These are phyloP conservation scores for Avena insularis DNA, from an alignment of 176 grass and related monocot genomes.

Conservation along the genomic window DNA sequence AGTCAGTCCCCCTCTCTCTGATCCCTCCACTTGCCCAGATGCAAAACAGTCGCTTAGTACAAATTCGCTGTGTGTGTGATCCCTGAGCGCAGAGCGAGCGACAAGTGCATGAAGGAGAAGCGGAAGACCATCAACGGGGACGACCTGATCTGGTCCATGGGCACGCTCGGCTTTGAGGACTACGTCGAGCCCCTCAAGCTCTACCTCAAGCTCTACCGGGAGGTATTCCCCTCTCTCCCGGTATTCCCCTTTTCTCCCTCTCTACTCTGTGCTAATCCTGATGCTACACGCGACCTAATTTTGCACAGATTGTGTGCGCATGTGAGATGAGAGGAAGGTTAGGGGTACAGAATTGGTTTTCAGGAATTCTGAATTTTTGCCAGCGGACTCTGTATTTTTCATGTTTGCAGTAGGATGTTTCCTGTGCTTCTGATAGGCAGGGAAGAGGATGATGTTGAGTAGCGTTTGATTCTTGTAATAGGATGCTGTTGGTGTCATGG, in stretches of 20 bases:
- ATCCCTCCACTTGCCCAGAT: conserved; percentile 4
- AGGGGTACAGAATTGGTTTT: not conserved
- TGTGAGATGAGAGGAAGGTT: not conserved
- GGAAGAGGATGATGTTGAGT: not conserved
- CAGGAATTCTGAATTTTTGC: not conserved
- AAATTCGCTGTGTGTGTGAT: not conserved
- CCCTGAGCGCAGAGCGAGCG: conserved; percentile 61
- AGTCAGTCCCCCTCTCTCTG: conserved; percentile 32
- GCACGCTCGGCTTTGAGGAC: conserved; percentile 71
- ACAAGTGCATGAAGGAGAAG: conserved; percentile 84
- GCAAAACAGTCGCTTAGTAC: not conserved
- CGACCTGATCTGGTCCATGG: conserved; percentile 71
- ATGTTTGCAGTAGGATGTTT: not conserved
- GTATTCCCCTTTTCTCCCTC: conserved; percentile 28
- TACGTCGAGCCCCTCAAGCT: conserved; percentile 78
- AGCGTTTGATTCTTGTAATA: not conserved
- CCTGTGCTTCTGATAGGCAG: not conserved
- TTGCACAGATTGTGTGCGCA: not conserved
- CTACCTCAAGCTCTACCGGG: conserved; percentile 68
- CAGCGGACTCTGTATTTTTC: not conserved
- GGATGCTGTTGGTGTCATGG: not conserved
- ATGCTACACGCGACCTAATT: not conserved
- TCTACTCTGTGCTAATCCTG: not conserved
- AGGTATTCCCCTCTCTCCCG: conserved; percentile 47
- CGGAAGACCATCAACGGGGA: conserved; percentile 82